phyloP scores from a whole-genome alignment of 2,329 filamentous ascomycete genomes.

The Tympanopsis confertula region DNA sequence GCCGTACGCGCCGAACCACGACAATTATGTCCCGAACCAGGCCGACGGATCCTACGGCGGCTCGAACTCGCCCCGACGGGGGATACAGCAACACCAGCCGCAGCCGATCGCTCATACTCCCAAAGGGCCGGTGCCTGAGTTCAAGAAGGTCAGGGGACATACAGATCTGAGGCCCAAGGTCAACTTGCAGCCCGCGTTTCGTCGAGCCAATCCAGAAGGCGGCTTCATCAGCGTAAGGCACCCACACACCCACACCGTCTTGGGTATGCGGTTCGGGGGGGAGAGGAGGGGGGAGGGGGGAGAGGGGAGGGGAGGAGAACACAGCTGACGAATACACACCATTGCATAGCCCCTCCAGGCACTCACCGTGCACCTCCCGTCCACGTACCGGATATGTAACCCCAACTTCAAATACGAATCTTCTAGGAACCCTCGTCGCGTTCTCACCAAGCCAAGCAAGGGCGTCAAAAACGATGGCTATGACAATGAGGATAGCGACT shows the following conservation, averaged over 20 bases:
- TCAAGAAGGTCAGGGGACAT: conserved; percentile 63
- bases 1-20: conserved; percentile 56
- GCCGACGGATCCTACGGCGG: conserved; percentile 56
- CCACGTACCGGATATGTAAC: conserved; percentile 97
- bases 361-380: conserved; percentile 80
- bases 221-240: conserved; percentile 85
- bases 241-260: conserved; percentile 5
- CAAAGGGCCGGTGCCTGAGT: conserved; percentile 72
- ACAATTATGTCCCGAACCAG: conserved; percentile 61
- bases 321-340: no score
- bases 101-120: conserved; percentile 26
- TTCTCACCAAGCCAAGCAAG: conserved; percentile 96
- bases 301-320: no score
- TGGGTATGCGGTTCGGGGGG: no score
- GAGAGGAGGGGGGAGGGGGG: conserved; percentile 7
- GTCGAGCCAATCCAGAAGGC: conserved; percentile 88
- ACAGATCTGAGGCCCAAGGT: conserved; percentile 72
- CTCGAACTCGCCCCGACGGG: conserved; percentile 44
- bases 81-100: conserved; percentile 35
- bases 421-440: conserved; percentile 85
- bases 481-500: conserved; percentile 98
- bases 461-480: conserved; percentile 97
- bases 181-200: conserved; percentile 78
- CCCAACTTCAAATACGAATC: conserved; percentile 98
- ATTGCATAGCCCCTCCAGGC: conserved; percentile 78